Base-by-base conservation (phyloP, 345 rosid genomes). In the Cardiospermum halicacabum region DNA sequence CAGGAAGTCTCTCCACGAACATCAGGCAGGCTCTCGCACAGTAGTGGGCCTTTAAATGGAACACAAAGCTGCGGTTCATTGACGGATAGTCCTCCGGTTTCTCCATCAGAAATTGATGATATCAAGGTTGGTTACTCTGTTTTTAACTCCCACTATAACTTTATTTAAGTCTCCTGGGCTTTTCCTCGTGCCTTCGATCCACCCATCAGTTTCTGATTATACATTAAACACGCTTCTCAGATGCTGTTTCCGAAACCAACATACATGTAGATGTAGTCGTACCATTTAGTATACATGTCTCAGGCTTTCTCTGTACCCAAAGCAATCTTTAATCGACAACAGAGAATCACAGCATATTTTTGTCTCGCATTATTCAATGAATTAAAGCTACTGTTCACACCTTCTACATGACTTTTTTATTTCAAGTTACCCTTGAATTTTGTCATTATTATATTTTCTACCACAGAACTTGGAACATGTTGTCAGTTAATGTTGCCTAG, bases 41-140 rank as follows among this genome's bases (percentile, higher is more conserved):
- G 98, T 77, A 89, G 92, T 58, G 96, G 96, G 21, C 96, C 96
- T 66, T 83, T 86, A 18, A 86, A 73, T 28, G 84, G 84, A 53
- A 59, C 60, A 2, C 59, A 34, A 16, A 37, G 62, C 47, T 55
- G 71, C 66, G 92, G 92, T 62, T 90, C 98, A 18, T 78, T 88
- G 13, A 88, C 97, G 8, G 97, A 91, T 79, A 91, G 99, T 71
- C 96, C 99, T 26, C 99, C 99, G 7, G 96, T 91, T 43, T 94
- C 97, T 13, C 97, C 99, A 19, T 83, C 90, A 12, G 89, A 88
- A 53, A 68, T 76, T 66, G 92, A 94, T 63, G 97, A 89, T 57
- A 58, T 74, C 53, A 91, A 87, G 97, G 98, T 89, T 71, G 1
- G 67, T 71, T 36, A 15, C 43, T 10, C 11, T 19, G 0, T 15